Conservation (phyloP, 1,284 basidiomycete genomes). For the Moesziomyces antarcticus region DNA sequence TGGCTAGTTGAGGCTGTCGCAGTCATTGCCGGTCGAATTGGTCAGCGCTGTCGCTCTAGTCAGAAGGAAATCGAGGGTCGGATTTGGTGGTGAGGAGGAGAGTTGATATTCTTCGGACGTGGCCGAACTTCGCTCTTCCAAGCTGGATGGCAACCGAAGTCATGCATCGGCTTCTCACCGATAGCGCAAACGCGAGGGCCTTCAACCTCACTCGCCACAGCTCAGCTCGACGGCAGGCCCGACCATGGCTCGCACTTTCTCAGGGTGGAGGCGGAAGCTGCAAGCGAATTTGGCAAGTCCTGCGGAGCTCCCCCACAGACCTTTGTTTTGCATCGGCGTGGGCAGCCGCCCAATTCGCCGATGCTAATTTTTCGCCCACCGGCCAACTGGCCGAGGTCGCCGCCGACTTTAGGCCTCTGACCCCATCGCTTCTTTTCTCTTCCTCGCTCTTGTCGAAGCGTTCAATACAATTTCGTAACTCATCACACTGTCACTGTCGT, state of each 20-base stretch:
- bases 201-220: too few relatives aligned
- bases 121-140: too few relatives aligned
- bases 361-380: not conserved
- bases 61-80: too few relatives aligned
- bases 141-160: too few relatives aligned
- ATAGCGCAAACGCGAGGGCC: too few relatives aligned
- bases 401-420: not conserved
- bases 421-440: too few relatives aligned
- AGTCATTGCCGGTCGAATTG: not conserved
- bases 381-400: not conserved
- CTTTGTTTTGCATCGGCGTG: not conserved
- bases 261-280: not conserved
- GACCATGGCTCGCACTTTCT: not conserved
- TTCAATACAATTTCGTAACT: too few relatives aligned
- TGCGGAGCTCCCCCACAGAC: not conserved
- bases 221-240: not conserved
- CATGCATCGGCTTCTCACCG: too few relatives aligned
- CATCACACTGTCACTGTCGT: too few relatives aligned
- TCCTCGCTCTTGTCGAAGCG: too few relatives aligned
- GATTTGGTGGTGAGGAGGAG: not conserved
- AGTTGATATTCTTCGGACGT: not conserved
- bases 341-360: not conserved
- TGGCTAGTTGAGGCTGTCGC: constrained; percentile 1
- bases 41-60: not conserved
- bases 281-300: not conserved